Conservation (phyloP, 2,329 filamentous ascomycete genomes). For the Colletotrichum sansevieriae region DNA sequence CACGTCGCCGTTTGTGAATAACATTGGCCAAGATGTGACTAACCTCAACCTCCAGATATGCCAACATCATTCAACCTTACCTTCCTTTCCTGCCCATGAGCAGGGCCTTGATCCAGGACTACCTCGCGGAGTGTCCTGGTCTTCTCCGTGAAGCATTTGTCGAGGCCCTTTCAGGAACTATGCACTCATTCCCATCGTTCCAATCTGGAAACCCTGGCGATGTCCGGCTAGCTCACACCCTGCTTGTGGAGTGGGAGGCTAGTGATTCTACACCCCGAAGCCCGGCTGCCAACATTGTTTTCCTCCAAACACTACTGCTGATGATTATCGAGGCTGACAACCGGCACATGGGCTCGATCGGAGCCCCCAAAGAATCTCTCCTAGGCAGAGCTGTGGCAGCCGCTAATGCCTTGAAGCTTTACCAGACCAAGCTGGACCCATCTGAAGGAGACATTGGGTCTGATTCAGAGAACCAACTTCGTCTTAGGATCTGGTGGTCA, state of each 20-base stretch:
- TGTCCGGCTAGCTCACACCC: constrained; percentile 58
- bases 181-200: constrained; percentile 62
- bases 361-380: constrained; percentile 66
- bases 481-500: constrained; percentile 78
- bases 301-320: constrained; percentile 76
- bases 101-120: constrained; percentile 66
- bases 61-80: constrained; percentile 73
- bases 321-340: constrained; percentile 76
- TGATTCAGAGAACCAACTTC: constrained; percentile 73
- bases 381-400: constrained; percentile 75
- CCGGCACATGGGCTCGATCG: constrained; percentile 57
- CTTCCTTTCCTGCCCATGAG: constrained; percentile 75
- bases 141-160: constrained; percentile 74
- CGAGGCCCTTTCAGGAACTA: constrained; percentile 71
- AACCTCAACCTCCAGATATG: constrained; percentile 62
- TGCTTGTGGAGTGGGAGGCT: constrained; percentile 67
- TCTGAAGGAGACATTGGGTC: constrained; percentile 62
- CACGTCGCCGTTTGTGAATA: constrained; percentile 2
- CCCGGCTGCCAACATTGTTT: constrained; percentile 63
- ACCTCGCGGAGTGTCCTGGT: constrained; percentile 68
- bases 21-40: neutral
- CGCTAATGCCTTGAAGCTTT: constrained; percentile 75
- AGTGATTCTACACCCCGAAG: constrained; percentile 53
- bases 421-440: constrained; percentile 55
- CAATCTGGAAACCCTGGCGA: constrained; percentile 56